Percentiles rank a stretch among this genome's conserved stretches.
phyloP scores from a whole-genome alignment of 192 early-diverging fungal species.

The Umbelopsis sp. region DNA sequence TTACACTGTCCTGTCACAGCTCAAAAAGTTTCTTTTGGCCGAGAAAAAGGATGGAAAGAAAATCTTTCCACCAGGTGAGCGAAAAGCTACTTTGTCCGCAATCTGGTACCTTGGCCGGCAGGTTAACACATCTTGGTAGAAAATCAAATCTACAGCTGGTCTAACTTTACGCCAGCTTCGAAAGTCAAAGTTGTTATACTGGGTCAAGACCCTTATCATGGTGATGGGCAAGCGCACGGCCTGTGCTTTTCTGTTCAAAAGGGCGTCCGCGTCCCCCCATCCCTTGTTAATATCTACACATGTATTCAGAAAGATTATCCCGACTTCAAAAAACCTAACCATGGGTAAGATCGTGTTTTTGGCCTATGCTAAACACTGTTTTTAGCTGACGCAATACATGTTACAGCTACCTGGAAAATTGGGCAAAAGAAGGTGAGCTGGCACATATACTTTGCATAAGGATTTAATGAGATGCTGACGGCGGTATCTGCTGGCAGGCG shows the following conservation, averaged over 20 bases:
- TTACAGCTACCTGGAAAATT: conserved; percentile 65
- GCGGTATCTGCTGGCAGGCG: conserved; percentile 24
- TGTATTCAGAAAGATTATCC: conserved; percentile 74
- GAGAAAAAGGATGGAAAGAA: conserved; percentile 55
- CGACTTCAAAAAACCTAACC: conserved; percentile 68
- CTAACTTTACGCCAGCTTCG: conserved; percentile 68
- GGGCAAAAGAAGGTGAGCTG: conserved; percentile 71
- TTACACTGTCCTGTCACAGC: conserved; percentile 40
- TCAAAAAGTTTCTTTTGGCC: conserved; percentile 70
- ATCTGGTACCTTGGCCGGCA: neutral
- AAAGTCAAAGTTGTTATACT: conserved; percentile 87
- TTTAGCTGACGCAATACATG: neutral
- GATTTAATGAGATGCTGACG: neutral
- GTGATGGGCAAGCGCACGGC: conserved; percentile 81
- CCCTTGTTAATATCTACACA: conserved; percentile 90
- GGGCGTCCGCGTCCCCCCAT: conserved; percentile 79
- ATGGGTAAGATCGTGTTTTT: conserved; percentile 56
- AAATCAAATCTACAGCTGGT: conserved; percentile 82
- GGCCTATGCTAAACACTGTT: neutral
- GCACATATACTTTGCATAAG: neutral
- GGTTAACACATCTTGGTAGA: conserved; percentile 27
- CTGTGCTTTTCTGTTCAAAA: conserved; percentile 89
- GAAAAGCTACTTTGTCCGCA: neutral
- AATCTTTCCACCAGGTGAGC: conserved; percentile 71
- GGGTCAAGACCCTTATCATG: conserved; percentile 88